Evolutionary conservation across 2,329 filamentous ascomycete species (phyloP), one percentile per base, ranked within the genome.

Genomic region (Gnomoniopsis smithogilvyi): DNA sequence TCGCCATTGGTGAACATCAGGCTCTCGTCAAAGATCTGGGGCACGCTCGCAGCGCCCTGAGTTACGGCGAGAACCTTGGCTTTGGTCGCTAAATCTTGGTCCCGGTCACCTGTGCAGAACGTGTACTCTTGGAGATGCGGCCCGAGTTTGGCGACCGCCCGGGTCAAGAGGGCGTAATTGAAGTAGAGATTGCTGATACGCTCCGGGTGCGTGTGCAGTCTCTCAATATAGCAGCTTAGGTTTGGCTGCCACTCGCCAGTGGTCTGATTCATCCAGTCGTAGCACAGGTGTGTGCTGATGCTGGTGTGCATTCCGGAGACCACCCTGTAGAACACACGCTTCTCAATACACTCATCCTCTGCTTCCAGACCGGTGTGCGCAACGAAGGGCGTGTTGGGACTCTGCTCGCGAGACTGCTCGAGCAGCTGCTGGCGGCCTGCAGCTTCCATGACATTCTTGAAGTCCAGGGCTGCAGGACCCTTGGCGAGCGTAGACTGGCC

Each of bases 251-350:
- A 99, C 74, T 92, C 78, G 60, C 95, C 95, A 0, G 94, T 97
- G 1, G 90, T 92, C 76, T 97, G 92, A 74, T 99, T 97, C 64
- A 98, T 79, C 68, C 95, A 96, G 68, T 98, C 90, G 87, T 90
- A 95, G 82, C 95, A 99, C 46, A 99, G 80, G 74, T 99, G 95
- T 0, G 93, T 91, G 64, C 92, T 96, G 73, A 99, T 99, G 64
- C 93, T 96, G 17, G 95, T 92, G 73, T 99, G 95, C 95, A 99
- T 97, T 47, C 95, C 95, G 54, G 92, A 96, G 63, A 99, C 86
- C 63, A 99, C 87, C 7, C 93, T 85, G 76, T 98, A 95, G 73
- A 99, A 99, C 41, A 98, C 95, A n/a, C 95, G 89, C 81, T 99
- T 98, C 79, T 99, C 95, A 24, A 99, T 78, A 69, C 95, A 99